Percentiles rank a stretch among this genome's conserved stretches.
These are phyloP conservation scores for Xylariaceae sp. DNA, from an alignment of 2,329 filamentous ascomycete genomes.

Conservation along the genomic window DNA sequence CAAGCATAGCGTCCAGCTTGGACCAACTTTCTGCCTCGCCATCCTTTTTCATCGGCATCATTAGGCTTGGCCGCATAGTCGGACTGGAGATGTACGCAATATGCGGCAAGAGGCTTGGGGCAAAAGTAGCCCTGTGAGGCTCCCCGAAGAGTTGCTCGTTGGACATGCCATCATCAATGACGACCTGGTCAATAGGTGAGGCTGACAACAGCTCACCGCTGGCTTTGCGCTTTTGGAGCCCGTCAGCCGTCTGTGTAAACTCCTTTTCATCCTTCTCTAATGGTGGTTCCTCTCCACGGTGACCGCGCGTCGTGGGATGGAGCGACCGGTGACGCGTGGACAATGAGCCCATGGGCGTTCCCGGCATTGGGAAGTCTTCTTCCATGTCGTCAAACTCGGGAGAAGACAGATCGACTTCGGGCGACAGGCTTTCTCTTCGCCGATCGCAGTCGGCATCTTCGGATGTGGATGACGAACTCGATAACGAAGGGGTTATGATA, in stretches of 20 bases:
- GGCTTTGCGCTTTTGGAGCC: constrained; percentile 65
- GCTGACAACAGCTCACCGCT: constrained; percentile 38
- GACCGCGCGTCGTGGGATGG: constrained; percentile 48
- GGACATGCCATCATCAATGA: constrained; percentile 38
- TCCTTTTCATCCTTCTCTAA: constrained; percentile 93
- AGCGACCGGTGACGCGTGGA: constrained; percentile 30
- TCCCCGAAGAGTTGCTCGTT: constrained; percentile 54
- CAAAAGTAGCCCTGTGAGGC: constrained; percentile 22
- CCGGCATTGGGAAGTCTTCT: constrained; percentile 54
- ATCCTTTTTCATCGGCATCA: constrained; percentile 39
- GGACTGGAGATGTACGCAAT: constrained; percentile 50
- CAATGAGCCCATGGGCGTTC: constrained; percentile 57
- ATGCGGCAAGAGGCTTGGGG: constrained; percentile 28
- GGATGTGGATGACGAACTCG: constrained; percentile 61
- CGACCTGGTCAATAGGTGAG: constrained; percentile 31
- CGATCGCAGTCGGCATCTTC: constrained; percentile 69
- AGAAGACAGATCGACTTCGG: constrained; percentile 86
- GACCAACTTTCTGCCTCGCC: constrained; percentile 39
- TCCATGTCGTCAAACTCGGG: constrained; percentile 77
- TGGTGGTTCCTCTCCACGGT: constrained; percentile 77
- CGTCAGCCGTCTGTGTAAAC: constrained; percentile 92
- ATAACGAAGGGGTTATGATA: constrained; percentile 81
- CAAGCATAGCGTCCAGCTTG: constrained; percentile 40
- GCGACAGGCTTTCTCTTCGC: constrained; percentile 75
- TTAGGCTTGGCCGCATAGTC: constrained; percentile 46